Percentiles rank a stretch among this genome's conserved stretches.
phyloP scores from a whole-genome alignment of 192 early-diverging fungal genomes.

The Phycomyces blakesleeanus region DNA sequence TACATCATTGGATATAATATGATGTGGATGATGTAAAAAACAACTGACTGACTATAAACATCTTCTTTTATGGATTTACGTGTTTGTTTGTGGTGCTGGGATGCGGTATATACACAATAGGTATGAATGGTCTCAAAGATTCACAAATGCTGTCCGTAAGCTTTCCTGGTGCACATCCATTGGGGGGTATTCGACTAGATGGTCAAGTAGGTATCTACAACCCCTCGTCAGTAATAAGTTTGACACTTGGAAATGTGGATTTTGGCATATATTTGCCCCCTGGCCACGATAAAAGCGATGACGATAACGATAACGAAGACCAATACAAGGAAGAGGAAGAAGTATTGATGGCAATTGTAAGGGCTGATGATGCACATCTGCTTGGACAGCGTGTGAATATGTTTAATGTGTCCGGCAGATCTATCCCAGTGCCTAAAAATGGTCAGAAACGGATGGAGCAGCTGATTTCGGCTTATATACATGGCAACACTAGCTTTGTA shows the following conservation, averaged over 20 bases:
- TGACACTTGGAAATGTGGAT: conserved; percentile 31
- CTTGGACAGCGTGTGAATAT: conserved; percentile 22
- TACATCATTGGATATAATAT: too few relatives aligned
- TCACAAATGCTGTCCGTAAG: conserved; percentile 21
- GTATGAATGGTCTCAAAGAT: conserved; percentile 34
- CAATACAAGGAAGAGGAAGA: conserved; percentile 24
- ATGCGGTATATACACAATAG: conserved; percentile 11
- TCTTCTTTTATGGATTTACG: too few relatives aligned
- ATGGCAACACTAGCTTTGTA: conserved; percentile 21
- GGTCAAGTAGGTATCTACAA: conserved; percentile 30
- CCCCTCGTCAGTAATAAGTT: conserved; percentile 30
- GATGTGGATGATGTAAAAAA: too few relatives aligned
- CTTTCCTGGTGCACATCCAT: conserved; percentile 29
- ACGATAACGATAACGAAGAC: too few relatives aligned
- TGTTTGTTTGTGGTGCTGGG: too few relatives aligned
- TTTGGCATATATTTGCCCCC: conserved; percentile 33
- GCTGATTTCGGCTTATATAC: conserved; percentile 27
- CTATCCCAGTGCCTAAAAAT: conserved; percentile 2
- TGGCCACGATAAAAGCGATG: conserved; percentile 4
- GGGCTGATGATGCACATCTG: conserved; percentile 19
- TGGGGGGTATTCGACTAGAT: conserved; percentile 24
- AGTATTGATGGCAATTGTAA: conserved; percentile 28
- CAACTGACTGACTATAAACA: too few relatives aligned
- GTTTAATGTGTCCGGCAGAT: conserved; percentile 28
- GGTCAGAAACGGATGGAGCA: conserved; percentile 8